phyloP scores from a whole-genome alignment of 257 asterid genomes.

The Cinchona pubescens region DNA sequence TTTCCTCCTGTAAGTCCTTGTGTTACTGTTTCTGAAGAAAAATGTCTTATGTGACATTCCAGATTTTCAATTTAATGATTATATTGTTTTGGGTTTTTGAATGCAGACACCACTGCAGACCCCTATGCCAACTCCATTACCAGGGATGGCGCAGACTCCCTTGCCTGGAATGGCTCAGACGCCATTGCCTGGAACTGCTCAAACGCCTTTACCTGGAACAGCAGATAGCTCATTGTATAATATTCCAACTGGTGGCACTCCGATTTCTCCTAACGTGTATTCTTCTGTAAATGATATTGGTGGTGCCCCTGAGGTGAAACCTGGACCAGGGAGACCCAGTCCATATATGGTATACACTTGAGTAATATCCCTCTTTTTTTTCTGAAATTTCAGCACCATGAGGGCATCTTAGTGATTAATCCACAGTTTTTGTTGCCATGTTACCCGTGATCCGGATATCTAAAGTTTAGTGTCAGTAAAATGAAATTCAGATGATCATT shows the following conservation, averaged over 20 bases:
- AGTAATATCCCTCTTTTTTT: background rate
- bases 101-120: slow-evolving; percentile 72
- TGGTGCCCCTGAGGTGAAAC: slow-evolving; percentile 47
- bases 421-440: background rate
- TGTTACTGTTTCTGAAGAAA: background rate
- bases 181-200: slow-evolving; percentile 66
- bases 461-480: background rate
- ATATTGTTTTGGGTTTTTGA: slow-evolving; percentile 6
- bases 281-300: slow-evolving; percentile 52
- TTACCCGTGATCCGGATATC: background rate
- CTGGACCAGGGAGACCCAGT: slow-evolving; percentile 70
- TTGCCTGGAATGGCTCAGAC: slow-evolving; percentile 74
- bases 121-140: slow-evolving; percentile 78
- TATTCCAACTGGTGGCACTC: slow-evolving; percentile 83
- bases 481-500: background rate
- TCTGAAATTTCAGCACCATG: background rate
- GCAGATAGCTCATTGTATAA: slow-evolving; percentile 65
- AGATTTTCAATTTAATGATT: background rate
- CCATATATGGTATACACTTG: slow-evolving; percentile 60
- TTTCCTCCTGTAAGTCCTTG: slow-evolving; percentile 81
- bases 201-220: slow-evolving; percentile 72
- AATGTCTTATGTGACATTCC: background rate
- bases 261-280: slow-evolving; percentile 72
- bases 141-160: slow-evolving; percentile 74
- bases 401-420: background rate